phyloP scores from a whole-genome alignment of 345 rosid species.

The Hevea brasiliensis region DNA sequence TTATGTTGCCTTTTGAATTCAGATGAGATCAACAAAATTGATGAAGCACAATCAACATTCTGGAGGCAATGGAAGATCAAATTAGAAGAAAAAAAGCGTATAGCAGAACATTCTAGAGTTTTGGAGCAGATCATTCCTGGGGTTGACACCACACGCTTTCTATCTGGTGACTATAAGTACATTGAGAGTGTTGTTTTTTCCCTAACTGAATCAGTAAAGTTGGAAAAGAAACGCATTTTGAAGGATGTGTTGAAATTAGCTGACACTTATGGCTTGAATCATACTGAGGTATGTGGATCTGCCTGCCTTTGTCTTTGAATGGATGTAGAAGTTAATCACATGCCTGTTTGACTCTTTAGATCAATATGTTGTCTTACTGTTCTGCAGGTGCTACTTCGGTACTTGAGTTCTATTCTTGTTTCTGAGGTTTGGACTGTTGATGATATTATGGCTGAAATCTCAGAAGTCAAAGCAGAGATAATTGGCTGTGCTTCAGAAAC shows the following conservation, averaged over 20 bases:
- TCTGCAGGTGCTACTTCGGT: constrained; percentile 62
- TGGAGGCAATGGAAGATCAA: constrained; percentile 97
- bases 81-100: constrained; percentile 75
- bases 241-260: constrained; percentile 63
- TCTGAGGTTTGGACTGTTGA: constrained; percentile 82
- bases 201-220: constrained; percentile 62
- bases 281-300: constrained; percentile 53
- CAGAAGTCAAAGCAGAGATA: constrained; percentile 63
- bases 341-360: background rate
- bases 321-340: background rate
- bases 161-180: constrained; percentile 70
- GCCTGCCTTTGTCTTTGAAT: constrained; percentile 1
- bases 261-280: constrained; percentile 60
- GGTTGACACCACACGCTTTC: constrained; percentile 75
- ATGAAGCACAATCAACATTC: constrained; percentile 78
- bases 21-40: constrained; percentile 81
- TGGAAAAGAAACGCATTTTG: constrained; percentile 73
- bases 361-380: constrained; percentile 6
- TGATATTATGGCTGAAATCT: constrained; percentile 70
- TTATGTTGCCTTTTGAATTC: constrained; percentile 25
- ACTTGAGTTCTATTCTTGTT: constrained; percentile 62
- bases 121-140: constrained; percentile 85
- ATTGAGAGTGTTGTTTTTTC: constrained; percentile 55
- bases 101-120: constrained; percentile 75
- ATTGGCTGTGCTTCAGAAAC: constrained; percentile 59